These are phyloP conservation scores for Penicillium waksmanii DNA, from an alignment of 495 filamentous ascomycete species.

Conservation along the genomic window DNA sequence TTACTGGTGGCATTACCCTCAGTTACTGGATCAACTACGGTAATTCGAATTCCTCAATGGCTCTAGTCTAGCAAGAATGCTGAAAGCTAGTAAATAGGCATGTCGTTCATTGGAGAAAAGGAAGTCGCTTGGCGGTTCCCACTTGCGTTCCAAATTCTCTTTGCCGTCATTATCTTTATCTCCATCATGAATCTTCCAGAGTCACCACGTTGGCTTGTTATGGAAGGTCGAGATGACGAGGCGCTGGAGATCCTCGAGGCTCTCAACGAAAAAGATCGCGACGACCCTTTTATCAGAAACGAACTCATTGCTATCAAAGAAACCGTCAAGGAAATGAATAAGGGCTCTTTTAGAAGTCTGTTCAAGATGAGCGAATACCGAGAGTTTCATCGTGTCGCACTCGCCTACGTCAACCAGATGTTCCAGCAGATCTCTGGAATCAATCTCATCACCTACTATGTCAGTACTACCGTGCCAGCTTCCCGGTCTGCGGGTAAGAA, in stretches of 20 bases:
- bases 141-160: constrained; percentile 70
- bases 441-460: constrained; percentile 71
- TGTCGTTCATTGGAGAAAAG: constrained; percentile 60
- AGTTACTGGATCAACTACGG: constrained; percentile 77
- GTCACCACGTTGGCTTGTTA: constrained; percentile 73
- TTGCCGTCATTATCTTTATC: constrained; percentile 60
- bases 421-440: constrained; percentile 67
- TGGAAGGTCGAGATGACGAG: constrained; percentile 65
- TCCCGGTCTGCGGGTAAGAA: not conserved
- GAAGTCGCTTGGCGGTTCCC: constrained; percentile 73
- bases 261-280: constrained; percentile 38
- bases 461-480: constrained; percentile 22
- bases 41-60: not conserved
- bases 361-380: constrained; percentile 53
- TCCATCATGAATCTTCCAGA: constrained; percentile 67
- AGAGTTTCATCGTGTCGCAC: constrained; percentile 67
- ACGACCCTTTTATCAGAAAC: constrained; percentile 58
- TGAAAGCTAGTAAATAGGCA: constrained; percentile 26
- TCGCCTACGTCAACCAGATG: constrained; percentile 62
- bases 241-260: constrained; percentile 64
- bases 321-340: constrained; percentile 65
- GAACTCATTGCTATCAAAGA: constrained; percentile 62
- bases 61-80: not conserved
- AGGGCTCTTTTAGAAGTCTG: constrained; percentile 60
- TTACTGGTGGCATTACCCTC: constrained; percentile 68